Percentiles rank a stretch among this genome's conserved stretches.
phyloP scores from a whole-genome alignment of 2,329 filamentous ascomycete species.

The Teratosphaeria pseudoeucalypti region DNA sequence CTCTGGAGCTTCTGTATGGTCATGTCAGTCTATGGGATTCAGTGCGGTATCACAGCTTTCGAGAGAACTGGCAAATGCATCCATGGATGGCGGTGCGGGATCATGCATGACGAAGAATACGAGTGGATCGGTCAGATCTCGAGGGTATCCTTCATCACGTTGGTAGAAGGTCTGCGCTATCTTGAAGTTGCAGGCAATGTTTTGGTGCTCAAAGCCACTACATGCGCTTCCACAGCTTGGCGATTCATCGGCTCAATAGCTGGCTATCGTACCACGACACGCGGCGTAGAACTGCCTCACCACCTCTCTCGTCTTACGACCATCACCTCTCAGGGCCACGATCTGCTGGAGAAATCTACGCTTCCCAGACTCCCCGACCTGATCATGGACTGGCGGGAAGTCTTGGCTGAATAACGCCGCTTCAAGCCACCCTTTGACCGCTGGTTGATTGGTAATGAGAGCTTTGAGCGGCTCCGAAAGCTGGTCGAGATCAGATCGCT shows the following conservation, averaged over 20 bases:
- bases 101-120: neutral
- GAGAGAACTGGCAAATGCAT: neutral
- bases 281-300: conserved; percentile 65
- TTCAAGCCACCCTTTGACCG: conserved; percentile 37
- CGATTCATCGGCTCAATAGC: conserved; percentile 1
- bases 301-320: conserved; percentile 52
- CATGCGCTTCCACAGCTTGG: neutral
- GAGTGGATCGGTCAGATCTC: neutral
- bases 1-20: neutral
- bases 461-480: conserved; percentile 62
- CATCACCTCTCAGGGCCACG: conserved; percentile 52
- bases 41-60: neutral
- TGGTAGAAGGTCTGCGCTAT: neutral
- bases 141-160: neutral
- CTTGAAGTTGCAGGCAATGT: neutral
- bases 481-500: conserved; percentile 62
- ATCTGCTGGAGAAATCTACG: conserved; percentile 55
- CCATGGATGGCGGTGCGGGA: neutral
- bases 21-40: neutral
- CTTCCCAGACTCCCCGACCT: conserved; percentile 51
- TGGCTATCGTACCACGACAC: conserved; percentile 40
- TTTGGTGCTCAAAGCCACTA: neutral
- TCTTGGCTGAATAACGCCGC: conserved; percentile 43
- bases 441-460: conserved; percentile 31
- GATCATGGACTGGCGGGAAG: conserved; percentile 37